These are phyloP conservation scores for Picea abies DNA, from an alignment of 83 land plant genomes.

Conservation along the genomic window DNA sequence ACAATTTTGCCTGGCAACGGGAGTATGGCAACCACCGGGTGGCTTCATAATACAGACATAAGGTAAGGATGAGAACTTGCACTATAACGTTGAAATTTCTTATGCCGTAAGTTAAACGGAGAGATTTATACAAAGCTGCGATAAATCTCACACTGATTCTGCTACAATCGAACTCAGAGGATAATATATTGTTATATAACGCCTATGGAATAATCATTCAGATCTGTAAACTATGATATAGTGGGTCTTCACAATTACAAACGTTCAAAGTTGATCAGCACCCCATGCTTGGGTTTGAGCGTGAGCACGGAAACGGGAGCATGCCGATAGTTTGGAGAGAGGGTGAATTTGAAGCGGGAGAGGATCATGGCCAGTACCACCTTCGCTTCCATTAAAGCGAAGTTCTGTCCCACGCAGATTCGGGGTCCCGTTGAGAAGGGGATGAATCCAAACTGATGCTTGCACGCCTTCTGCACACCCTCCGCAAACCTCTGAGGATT, in stretches of 20 bases:
- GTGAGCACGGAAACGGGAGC: slow-evolving; percentile 73
- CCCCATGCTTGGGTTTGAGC: slow-evolving; percentile 79
- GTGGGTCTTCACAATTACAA: not conserved
- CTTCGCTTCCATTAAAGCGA: slow-evolving; percentile 88
- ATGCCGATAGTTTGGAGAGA: slow-evolving; percentile 74
- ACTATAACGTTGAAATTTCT: too few relatives aligned
- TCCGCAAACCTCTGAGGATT: slow-evolving; percentile 73
- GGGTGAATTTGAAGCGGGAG: slow-evolving; percentile 49
- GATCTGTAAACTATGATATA: too few relatives aligned
- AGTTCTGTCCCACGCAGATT: slow-evolving; percentile 79
- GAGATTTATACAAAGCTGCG: too few relatives aligned
- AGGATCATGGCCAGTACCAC: slow-evolving; percentile 70
- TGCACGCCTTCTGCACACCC: slow-evolving; percentile 42
- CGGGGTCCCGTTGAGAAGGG: slow-evolving; percentile 83
- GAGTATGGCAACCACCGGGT: too few relatives aligned
- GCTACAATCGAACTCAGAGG: too few relatives aligned
- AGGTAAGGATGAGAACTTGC: too few relatives aligned
- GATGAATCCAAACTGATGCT: slow-evolving; percentile 49
- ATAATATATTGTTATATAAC: too few relatives aligned
- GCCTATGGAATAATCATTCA: too few relatives aligned
- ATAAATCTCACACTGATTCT: too few relatives aligned
- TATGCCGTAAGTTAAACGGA: too few relatives aligned
- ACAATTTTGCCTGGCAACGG: too few relatives aligned
- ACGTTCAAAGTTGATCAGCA: slow-evolving; percentile 52
- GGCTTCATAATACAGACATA: too few relatives aligned